Evolutionary conservation across 768 basidiomycete genomes (phyloP).

Genomic region (Hypholoma sublateritium): DNA sequence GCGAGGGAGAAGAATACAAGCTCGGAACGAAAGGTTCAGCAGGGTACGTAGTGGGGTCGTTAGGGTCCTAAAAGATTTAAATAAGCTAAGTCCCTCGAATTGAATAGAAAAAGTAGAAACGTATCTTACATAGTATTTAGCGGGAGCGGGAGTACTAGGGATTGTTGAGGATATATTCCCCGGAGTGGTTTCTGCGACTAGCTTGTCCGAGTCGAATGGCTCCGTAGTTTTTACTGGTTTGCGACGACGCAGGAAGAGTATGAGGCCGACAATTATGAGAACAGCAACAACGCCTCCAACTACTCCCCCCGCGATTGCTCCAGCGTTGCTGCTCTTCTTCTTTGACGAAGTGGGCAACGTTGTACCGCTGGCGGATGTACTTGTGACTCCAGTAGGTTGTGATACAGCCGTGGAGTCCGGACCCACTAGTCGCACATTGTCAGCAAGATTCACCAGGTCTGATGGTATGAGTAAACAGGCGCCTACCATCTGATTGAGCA

Average conservation of each 20-base stretch:
- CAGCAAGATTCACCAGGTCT: background rate
- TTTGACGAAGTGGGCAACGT: background rate
- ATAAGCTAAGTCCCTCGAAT: background rate
- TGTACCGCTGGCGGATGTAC: background rate
- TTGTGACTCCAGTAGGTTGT: background rate
- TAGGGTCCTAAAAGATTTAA: slow-evolving; percentile 4
- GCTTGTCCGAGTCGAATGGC: slow-evolving; percentile 2
- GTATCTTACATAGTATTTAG: slow-evolving; percentile 3
- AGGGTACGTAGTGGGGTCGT: slow-evolving; percentile 5
- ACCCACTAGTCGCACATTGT: background rate
- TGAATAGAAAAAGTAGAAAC: background rate
- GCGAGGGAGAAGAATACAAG: background rate
- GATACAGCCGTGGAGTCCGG: slow-evolving; percentile 3
- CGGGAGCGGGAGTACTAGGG: background rate
- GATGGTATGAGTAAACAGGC: background rate
- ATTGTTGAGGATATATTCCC: background rate
- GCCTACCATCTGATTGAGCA: background rate
- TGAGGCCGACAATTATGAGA: slow-evolving; percentile 13
- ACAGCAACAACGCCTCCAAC: slow-evolving; percentile 23
- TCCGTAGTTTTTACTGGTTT: background rate
- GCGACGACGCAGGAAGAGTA: slow-evolving; percentile 15
- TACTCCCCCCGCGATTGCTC: slow-evolving; percentile 25
- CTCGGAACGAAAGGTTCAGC: background rate
- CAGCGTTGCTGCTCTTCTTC: slow-evolving; percentile 17
- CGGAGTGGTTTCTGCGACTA: background rate